Percentiles rank a stretch among this genome's conserved stretches.
Evolutionary conservation across 2,329 filamentous ascomycete species (phyloP).

Genomic region (Aspergillus sp.): DNA sequence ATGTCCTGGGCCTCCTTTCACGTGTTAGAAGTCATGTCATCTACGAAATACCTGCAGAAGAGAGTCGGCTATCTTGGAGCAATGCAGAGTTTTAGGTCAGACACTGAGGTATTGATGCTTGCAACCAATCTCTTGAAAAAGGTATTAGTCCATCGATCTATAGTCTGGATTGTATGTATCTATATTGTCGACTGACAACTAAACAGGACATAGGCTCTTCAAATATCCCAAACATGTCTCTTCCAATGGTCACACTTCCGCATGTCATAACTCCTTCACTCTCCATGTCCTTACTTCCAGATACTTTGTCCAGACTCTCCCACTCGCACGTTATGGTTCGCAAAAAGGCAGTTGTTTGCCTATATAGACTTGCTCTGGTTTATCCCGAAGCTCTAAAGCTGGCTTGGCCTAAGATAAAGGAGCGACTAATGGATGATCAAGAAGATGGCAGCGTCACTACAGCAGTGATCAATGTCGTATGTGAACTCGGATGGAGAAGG

Average conservation of each 20-base stretch:
- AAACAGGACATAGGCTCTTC: conserved; percentile 53
- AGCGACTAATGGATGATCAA: conserved; percentile 78
- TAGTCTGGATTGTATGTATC: conserved; percentile 1
- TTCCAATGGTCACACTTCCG: conserved; percentile 84
- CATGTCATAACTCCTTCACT: conserved; percentile 91
- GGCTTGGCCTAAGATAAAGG: conserved; percentile 96
- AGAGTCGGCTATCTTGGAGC: conserved; percentile 90
- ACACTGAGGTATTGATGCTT: conserved; percentile 95
- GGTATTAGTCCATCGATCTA: conserved; percentile 35
- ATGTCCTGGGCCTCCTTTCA: conserved; percentile 99
- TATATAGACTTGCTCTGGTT: conserved; percentile 90
- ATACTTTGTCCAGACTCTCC: conserved; percentile 76
- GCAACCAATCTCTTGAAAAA: conserved; percentile 97
- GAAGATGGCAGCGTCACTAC: conserved; percentile 92
- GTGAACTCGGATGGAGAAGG: conserved; percentile 87
- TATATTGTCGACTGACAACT: conserved; percentile 9
- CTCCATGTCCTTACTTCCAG: conserved; percentile 79
- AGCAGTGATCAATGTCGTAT: conserved; percentile 93
- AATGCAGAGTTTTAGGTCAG: conserved; percentile 89
- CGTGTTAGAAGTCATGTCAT: conserved; percentile 98
- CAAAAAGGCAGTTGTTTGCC: conserved; percentile 92
- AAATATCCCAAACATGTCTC: conserved; percentile 68
- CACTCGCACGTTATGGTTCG: conserved; percentile 80
- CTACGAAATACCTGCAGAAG: conserved; percentile 89
- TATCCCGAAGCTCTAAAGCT: conserved; percentile 89